Percentiles rank a stretch among this genome's conserved stretches.
phyloP scores from a whole-genome alignment of 164 flowering plant species.

The Kalanchoe fedtschenkoi region DNA sequence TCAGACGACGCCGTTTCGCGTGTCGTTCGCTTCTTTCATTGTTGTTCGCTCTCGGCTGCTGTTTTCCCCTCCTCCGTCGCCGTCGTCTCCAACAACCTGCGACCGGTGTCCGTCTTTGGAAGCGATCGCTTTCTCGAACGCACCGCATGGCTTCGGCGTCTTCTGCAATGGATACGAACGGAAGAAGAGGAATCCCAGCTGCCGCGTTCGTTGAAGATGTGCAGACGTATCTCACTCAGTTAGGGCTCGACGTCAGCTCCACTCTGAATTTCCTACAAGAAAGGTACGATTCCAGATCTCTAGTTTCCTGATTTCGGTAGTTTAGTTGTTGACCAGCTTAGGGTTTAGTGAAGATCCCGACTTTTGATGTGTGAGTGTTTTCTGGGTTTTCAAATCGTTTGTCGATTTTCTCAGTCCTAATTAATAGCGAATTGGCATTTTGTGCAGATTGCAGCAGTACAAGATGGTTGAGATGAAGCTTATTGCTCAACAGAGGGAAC shows the following conservation, averaged over 20 bases:
- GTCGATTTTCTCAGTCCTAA: not conserved
- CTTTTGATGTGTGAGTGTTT: not conserved
- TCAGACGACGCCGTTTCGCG: no score
- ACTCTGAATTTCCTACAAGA: constrained; percentile 82
- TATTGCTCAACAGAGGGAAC: constrained; percentile 87
- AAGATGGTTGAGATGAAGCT: constrained; percentile 83
- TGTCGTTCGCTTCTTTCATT: no score
- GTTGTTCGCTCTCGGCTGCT: no score
- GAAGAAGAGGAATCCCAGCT: constrained; percentile 86
- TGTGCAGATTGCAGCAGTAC: constrained; percentile 78
- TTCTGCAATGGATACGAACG: constrained; percentile 23
- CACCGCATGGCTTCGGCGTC: constrained; percentile 11
- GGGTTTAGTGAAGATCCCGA: not conserved
- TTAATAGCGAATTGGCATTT: not conserved
- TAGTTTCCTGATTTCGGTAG: not conserved
- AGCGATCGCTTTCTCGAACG: not conserved
- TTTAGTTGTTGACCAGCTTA: not conserved
- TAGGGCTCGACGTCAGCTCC: constrained; percentile 72
- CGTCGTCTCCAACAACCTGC: no score
- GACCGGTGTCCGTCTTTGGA: no score
- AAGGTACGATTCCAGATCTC: constrained; percentile 31
- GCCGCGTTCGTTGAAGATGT: constrained; percentile 87
- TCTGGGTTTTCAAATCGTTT: not conserved
- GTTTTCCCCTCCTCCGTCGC: no score
- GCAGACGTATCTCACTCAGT: constrained; percentile 54